phyloP scores from a whole-genome alignment of 768 basidiomycete species.

The Tylopilus vinaceipallidus region DNA sequence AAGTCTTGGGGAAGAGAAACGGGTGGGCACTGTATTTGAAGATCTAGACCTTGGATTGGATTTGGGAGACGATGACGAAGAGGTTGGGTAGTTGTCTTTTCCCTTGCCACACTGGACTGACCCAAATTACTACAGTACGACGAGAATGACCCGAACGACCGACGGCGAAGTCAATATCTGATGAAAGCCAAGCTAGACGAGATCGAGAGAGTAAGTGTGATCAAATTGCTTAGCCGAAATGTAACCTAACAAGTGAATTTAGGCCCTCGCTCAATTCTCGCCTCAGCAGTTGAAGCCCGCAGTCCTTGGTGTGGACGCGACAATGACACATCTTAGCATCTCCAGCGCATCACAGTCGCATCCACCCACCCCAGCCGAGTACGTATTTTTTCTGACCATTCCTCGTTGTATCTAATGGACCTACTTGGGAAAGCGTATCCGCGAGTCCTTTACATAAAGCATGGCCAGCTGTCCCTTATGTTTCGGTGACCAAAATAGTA shows the following conservation, averaged over 20 bases:
- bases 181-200: slow-evolving; percentile 77
- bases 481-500: slow-evolving; percentile 29
- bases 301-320: slow-evolving; percentile 20
- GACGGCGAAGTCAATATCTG: slow-evolving; percentile 68
- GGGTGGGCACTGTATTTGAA: slow-evolving; percentile 45
- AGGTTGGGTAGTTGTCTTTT: slow-evolving; percentile 31
- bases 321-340: slow-evolving; percentile 18
- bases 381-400: slow-evolving; percentile 13
- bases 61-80: slow-evolving; percentile 41
- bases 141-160: slow-evolving; percentile 69
- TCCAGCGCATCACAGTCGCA: slow-evolving; percentile 14
- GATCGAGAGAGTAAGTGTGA: slow-evolving; percentile 60
- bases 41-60: slow-evolving; percentile 45
- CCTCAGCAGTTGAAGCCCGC: slow-evolving; percentile 41
- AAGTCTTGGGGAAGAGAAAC: slow-evolving; percentile 42
- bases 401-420: slow-evolving; percentile 11
- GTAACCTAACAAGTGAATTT: slow-evolving; percentile 13
- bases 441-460: slow-evolving; percentile 16
- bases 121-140: slow-evolving; percentile 48
- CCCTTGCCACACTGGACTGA: slow-evolving; percentile 11
- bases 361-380: slow-evolving; percentile 15
- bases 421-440: slow-evolving; percentile 1
- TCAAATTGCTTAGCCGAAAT: neutral
- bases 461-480: slow-evolving; percentile 49
- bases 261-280: slow-evolving; percentile 68